Evolutionary conservation across 2,329 filamentous ascomycete species (phyloP).

Genomic region (Septoria petroselini): DNA sequence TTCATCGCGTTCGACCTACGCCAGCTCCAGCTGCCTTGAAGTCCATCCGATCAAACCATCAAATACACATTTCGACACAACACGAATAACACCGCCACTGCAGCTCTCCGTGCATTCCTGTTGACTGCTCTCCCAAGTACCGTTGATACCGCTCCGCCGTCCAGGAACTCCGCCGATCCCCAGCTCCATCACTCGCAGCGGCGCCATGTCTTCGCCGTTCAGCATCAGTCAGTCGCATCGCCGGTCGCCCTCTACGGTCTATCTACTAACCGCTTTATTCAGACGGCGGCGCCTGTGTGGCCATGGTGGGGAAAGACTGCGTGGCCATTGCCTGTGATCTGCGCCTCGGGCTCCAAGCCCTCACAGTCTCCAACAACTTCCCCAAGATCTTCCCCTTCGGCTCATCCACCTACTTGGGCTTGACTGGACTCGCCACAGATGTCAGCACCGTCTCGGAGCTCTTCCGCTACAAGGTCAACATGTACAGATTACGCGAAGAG

Average conservation of each 20-base stretch:
- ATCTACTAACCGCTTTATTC: conserved; percentile 15
- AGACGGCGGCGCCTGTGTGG: conserved; percentile 90
- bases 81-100: neutral
- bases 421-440: conserved; percentile 95
- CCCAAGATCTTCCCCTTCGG: conserved; percentile 99
- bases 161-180: too few relatives aligned
- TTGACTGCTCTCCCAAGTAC: conserved; percentile 12
- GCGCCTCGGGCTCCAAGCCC: conserved; percentile 89
- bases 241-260: neutral
- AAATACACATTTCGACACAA: neutral
- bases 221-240: conserved; percentile 72
- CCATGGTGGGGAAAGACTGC: conserved; percentile 99
- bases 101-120: too few relatives aligned
- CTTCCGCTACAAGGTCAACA: conserved; percentile 99
- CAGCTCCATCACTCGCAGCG: neutral
- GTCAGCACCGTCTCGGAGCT: conserved; percentile 92
- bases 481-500: conserved; percentile 98
- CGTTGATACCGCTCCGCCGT: neutral
- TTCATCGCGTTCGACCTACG: neutral
- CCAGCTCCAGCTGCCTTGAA: conserved; percentile 17
- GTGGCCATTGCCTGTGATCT: conserved; percentile 99
- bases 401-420: conserved; percentile 82
- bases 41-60: neutral
- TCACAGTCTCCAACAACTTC: conserved; percentile 99
- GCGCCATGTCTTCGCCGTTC: conserved; percentile 76